A percentile compares a stretch with the other conserved stretches of the same genome.
Conservation (phyloP, 2,329 filamentous ascomycete species). For the Colletotrichum sp. region DNA sequence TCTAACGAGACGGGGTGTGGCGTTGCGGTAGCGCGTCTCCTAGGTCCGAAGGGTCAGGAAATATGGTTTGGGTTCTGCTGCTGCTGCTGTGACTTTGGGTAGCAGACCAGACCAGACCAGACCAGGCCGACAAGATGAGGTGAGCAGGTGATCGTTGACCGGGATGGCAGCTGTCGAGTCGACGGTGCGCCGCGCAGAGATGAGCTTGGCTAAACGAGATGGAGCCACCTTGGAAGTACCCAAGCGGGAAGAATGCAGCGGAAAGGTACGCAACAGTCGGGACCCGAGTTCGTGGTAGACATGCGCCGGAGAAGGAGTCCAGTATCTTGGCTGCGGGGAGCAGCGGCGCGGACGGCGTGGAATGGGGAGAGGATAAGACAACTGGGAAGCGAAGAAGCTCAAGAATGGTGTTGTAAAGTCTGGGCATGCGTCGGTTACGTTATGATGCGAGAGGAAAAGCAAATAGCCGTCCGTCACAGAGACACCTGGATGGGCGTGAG, state of each 20-base stretch:
- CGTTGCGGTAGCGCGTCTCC: constrained; percentile 1
- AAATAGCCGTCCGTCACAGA: neutral
- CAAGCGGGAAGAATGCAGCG: neutral
- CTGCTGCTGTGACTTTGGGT: neutral
- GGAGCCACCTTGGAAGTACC: neutral
- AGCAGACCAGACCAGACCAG: neutral
- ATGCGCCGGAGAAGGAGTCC: neutral
- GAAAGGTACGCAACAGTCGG: neutral
- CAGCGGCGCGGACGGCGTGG: neutral
- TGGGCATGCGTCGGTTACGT: constrained; percentile 9
- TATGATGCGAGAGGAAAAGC: neutral
- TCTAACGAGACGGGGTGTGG: constrained; percentile 3
- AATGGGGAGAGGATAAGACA: constrained; percentile 9
- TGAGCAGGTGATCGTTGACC: constrained; percentile 15
- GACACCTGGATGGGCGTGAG: neutral
- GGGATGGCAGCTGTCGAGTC: neutral
- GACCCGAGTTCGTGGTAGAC: neutral
- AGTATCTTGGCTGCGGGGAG: constrained; percentile 3
- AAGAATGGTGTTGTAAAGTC: constrained; percentile 6
- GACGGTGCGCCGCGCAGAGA: neutral
- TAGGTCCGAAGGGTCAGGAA: neutral
- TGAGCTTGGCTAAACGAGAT: neutral
- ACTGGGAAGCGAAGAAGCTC: neutral
- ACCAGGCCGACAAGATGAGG: neutral
- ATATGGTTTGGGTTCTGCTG: neutral